Evolutionary conservation across 2,329 filamentous ascomycete genomes (phyloP).

Genomic region (Exophiala dermatitidis): DNA sequence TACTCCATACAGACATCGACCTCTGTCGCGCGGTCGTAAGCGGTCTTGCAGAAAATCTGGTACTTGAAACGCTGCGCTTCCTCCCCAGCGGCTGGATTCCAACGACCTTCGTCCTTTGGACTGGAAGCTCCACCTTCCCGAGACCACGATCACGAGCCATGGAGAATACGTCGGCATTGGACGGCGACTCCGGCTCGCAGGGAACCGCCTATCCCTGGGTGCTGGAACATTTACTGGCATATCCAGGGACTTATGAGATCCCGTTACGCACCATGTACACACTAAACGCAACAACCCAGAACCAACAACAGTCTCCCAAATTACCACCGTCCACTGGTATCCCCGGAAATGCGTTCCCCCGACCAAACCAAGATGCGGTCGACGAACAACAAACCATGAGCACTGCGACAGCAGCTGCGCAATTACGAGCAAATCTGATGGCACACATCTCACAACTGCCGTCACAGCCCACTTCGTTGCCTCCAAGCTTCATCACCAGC

Average conservation of each 20-base stretch:
- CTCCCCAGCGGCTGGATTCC: not conserved
- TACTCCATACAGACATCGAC: not conserved
- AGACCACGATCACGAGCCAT: not conserved
- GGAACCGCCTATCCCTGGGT: constrained; percentile 46
- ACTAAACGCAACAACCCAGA: constrained; percentile 53
- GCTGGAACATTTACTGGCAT: constrained; percentile 53
- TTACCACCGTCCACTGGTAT: constrained; percentile 33
- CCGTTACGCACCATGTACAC: constrained; percentile 62
- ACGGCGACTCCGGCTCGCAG: constrained; percentile 26
- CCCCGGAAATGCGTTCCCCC: constrained; percentile 30
- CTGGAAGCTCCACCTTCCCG: no score
- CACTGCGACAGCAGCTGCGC: constrained; percentile 33
- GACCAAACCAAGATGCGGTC: constrained; percentile 9
- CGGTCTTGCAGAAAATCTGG: not conserved
- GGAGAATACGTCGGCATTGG: constrained; percentile 5
- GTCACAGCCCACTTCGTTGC: constrained; percentile 54
- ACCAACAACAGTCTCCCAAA: constrained; percentile 30
- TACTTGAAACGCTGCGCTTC: not conserved
- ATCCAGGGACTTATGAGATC: constrained; percentile 58
- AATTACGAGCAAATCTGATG: constrained; percentile 38
- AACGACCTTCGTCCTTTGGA: not conserved
- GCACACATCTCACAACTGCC: constrained; percentile 52
- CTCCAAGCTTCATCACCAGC: constrained; percentile 55
- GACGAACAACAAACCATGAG: constrained; percentile 26
- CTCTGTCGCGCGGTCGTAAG: not conserved